Evolutionary conservation across 2,329 filamentous ascomycete species (phyloP), one percentile per base, ranked within the genome.

Genomic region (Domatiomyces catenatus): DNA sequence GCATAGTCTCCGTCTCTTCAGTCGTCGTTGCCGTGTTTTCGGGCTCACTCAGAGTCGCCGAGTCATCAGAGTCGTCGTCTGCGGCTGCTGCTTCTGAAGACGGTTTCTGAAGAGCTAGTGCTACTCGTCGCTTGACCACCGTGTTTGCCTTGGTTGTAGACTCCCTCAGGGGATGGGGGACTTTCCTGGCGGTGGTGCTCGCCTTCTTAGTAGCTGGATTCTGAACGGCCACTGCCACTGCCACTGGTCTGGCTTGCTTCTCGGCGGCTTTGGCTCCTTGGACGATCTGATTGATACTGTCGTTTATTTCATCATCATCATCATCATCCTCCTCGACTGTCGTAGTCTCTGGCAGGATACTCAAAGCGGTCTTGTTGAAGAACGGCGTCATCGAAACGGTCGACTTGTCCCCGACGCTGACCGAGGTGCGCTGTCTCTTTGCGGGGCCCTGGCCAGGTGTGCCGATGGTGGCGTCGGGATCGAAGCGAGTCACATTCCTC

Each of bases 341-440:
- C 8, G 67, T 65, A 19, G 67, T 66, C 22, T 70, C 69, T 5
- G 70, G 67, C n/a, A 69, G 67, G 12, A 82, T 69, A 56, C 72
- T 81, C 54, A 74, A 80, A n/a, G 45, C 26, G 22, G 79, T 82
- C 48, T 83, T 80, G 65, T 89, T 94, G 54, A 96, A 73, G 71
- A 94, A 95, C 0, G 90, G 90, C 0, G 90, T 96, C 56, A 95
- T 87, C 3, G 88, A 94, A 66, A 96, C 95, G 2, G 77, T 81
- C 0, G 89, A 95, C 66, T 94, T 95, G 62, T 94, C 86, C 26
- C 85, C 87, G 4, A 84, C 71, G 50, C 79, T 69, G 1, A 77
- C 74, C 39, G 77, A 75, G 18, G 80, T 76, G 46, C 71, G 74
- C 50, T 73, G 70, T 63, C 80, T 81, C 65, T 81, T 84, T 46